These are phyloP conservation scores for Solanum tarijense DNA, from an alignment of 257 asterid genomes.

Conservation along the genomic window DNA sequence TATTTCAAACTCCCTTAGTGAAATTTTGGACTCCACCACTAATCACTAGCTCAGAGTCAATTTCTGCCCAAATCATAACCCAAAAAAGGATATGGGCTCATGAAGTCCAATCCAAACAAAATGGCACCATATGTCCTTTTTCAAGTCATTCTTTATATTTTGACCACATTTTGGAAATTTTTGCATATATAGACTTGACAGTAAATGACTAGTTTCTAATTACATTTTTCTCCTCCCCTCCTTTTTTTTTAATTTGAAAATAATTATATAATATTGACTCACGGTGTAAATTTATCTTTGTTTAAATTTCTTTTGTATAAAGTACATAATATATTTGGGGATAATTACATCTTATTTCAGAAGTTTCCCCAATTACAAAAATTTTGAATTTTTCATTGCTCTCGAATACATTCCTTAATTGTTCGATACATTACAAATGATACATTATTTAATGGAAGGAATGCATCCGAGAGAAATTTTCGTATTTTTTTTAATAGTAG, in stretches of 20 bases:
- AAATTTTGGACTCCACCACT: neutral
- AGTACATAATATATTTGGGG: no score
- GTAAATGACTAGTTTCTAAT: neutral
- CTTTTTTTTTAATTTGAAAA: neutral
- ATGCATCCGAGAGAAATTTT: no score
- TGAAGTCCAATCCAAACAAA: neutral
- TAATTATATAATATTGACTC: neutral
- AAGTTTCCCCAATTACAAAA: no score
- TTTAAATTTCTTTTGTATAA: no score
- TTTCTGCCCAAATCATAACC: neutral
- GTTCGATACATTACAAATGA: no score
- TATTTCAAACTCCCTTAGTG: no score
- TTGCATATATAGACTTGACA: neutral
- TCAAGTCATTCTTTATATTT: neutral
- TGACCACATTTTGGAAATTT: neutral
- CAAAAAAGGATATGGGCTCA: neutral
- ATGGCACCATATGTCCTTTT: neutral
- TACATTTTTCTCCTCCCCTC: neutral
- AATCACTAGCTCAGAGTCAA: neutral
- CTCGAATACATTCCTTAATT: no score
- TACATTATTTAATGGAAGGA: no score
- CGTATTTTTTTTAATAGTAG: no score
- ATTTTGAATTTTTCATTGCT: no score
- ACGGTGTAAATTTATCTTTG: neutral
- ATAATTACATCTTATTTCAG: no score